phyloP scores from a whole-genome alignment of 106 monocot species.

The Triglochin maritima region DNA sequence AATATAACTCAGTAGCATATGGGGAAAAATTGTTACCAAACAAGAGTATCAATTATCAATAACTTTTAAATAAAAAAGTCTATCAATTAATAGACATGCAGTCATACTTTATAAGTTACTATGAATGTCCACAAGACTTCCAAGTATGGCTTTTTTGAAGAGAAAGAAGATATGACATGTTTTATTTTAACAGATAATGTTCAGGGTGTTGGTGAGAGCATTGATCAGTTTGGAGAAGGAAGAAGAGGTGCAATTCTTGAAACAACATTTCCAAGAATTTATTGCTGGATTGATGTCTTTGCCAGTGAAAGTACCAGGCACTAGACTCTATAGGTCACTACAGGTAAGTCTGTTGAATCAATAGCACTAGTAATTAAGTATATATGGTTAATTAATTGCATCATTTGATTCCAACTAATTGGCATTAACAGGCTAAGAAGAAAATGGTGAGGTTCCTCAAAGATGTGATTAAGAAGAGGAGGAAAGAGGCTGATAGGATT shows the following conservation, averaged over 20 bases:
- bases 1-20: too few relatives aligned
- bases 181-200: conserved; percentile 45
- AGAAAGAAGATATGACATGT: not conserved
- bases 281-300: conserved; percentile 83
- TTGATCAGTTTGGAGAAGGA: conserved; percentile 73
- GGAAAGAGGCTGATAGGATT: conserved; percentile 8
- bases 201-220: conserved; percentile 64
- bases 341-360: conserved; percentile 27
- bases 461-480: conserved; percentile 47
- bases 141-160: too few relatives aligned
- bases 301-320: conserved; percentile 77
- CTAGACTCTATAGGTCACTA: conserved; percentile 66
- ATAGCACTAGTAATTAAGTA: not conserved
- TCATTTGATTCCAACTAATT: not conserved
- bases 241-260: conserved; percentile 52
- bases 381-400: not conserved
- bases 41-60: too few relatives aligned
- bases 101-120: too few relatives aligned
- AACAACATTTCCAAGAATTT: conserved; percentile 74
- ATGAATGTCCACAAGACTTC: too few relatives aligned
- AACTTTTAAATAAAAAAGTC: too few relatives aligned
- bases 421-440: conserved; percentile 44
- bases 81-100: too few relatives aligned
- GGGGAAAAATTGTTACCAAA: too few relatives aligned
- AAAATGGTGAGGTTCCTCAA: conserved; percentile 59